Evolutionary conservation across 164 flowering plant genomes (phyloP), one percentile per base, ranked within the genome.

Genomic region (Hamamelis virginiana): DNA sequence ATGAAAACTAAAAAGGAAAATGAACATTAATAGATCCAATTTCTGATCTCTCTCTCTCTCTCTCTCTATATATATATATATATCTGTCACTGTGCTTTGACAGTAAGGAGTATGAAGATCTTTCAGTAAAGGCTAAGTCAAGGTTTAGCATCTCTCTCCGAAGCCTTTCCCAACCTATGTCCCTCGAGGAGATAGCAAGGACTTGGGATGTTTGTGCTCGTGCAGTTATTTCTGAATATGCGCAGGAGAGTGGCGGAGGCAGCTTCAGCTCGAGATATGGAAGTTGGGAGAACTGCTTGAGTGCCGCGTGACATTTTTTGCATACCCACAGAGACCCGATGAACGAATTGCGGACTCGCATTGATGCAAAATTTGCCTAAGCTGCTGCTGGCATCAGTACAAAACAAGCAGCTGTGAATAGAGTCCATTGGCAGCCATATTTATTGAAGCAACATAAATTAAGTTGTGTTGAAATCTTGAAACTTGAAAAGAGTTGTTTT

Each of bases 131-230:
- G 74, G 89, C 87, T 8, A 89, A 78, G 74, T 81, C 87, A 1
- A 84, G 74, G 80, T 87, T 93, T 70, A 83, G 82, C 75, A 74
- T 77, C 19, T 88, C 85, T 25, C 84, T 93, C 9, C 77, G 95
- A 56, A 79, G 81, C 69, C 87, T 93, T 62, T 80, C 89, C 14
- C 91, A 91, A 51, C 98, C 95, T 1, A 86, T 89, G 89, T 83
- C 94, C 1, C 80, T 93, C 8, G 71, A 45, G 23, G 92, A 84
- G 61, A 91, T 93, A 73, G 94, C 87, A 50, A 88, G 74, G 81
- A 87, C 94, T 9, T 93, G 98, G 97, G 97, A 89, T 72, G 74
- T 69, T 11, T 89, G 96, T 83, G 89, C 89, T 21, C 91, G 95
- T 1, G 80, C 89, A 1, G 87, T 84, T 28, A 70, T 93, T 26